Evolutionary conservation across 306 rosid species (phyloP).

Genomic region (Prunus davidiana): DNA sequence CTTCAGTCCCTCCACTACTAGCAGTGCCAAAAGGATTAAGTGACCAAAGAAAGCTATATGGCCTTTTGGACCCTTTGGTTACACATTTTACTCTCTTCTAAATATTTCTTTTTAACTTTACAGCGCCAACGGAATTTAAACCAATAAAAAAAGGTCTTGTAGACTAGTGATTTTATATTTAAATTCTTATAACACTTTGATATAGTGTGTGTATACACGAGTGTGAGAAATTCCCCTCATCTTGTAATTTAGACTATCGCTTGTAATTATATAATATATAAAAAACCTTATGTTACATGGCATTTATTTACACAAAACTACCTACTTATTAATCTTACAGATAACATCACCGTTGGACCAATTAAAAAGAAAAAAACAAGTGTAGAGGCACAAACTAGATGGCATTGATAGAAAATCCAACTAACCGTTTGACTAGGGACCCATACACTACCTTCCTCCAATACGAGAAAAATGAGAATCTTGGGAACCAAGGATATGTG

Average conservation of each 20-base stretch:
- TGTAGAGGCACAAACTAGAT: conserved; percentile 44
- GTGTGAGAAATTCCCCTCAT: rapidly evolving
- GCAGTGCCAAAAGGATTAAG: conserved; percentile 19
- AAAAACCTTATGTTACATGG: background rate
- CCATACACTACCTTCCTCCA: conserved; percentile 29
- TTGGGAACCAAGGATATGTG: conserved; percentile 26
- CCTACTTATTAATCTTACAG: background rate
- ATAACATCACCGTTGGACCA: conserved; percentile 1
- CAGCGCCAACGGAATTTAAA: background rate
- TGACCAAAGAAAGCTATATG: conserved; percentile 20
- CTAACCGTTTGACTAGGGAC: conserved; percentile 57
- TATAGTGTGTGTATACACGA: too few species aligned
- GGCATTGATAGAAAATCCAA: conserved; percentile 55
- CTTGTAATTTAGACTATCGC: too few species aligned
- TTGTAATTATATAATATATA: too few species aligned
- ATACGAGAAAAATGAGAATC: conserved; percentile 38
- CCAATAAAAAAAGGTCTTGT: too few species aligned
- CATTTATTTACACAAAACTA: background rate
- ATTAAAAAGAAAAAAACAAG: conserved; percentile 8
- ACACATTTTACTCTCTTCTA: background rate
- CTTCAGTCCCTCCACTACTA: conserved; percentile 5
- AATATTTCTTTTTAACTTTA: background rate
- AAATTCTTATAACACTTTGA: rapidly evolving
- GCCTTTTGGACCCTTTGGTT: background rate
- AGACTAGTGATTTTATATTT: rapidly evolving